phyloP scores from a whole-genome alignment of 148 eudicot genomes.

The Oxyria digyna region DNA sequence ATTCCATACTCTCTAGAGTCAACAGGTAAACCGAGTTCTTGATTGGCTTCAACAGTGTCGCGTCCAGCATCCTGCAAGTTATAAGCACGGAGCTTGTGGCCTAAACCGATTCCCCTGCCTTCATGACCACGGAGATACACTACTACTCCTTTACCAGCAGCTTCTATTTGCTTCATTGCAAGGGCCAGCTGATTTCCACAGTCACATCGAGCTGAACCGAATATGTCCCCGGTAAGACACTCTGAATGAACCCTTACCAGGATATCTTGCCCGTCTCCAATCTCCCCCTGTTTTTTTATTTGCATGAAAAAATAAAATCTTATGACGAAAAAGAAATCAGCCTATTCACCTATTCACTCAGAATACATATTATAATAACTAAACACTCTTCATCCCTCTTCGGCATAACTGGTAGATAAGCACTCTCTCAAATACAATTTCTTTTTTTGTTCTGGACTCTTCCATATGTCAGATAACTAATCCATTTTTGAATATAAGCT shows the following conservation, averaged over 20 bases:
- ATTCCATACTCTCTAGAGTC: conserved; percentile 17
- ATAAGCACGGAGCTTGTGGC: conserved; percentile 15
- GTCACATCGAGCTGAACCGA: conserved; percentile 13
- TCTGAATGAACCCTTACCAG: conserved; percentile 42
- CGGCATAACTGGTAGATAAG: too few relatives aligned
- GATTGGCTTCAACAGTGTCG: conserved; percentile 16
- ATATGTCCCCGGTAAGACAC: conserved; percentile 11
- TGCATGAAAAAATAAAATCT: neutral
- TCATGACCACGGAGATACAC: conserved; percentile 15
- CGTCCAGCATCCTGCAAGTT: conserved; percentile 16
- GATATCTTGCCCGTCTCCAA: conserved; percentile 46
- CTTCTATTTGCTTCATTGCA: conserved; percentile 14
- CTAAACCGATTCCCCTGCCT: conserved; percentile 17
- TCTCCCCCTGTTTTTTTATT: conserved; percentile 35
- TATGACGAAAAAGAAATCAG: neutral
- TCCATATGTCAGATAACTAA: too few relatives aligned
- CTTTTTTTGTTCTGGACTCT: too few relatives aligned
- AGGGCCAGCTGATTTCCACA: conserved; percentile 17
- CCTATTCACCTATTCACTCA: neutral
- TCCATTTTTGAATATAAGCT: too few relatives aligned
- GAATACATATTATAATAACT: too few relatives aligned
- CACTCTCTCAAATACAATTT: too few relatives aligned
- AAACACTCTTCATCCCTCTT: too few relatives aligned
- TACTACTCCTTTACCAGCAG: conserved; percentile 12
- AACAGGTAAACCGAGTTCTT: conserved; percentile 13